Evolutionary conservation across 441 rosid genomes (phyloP).

Genomic region (Syzygium syzygioides): DNA sequence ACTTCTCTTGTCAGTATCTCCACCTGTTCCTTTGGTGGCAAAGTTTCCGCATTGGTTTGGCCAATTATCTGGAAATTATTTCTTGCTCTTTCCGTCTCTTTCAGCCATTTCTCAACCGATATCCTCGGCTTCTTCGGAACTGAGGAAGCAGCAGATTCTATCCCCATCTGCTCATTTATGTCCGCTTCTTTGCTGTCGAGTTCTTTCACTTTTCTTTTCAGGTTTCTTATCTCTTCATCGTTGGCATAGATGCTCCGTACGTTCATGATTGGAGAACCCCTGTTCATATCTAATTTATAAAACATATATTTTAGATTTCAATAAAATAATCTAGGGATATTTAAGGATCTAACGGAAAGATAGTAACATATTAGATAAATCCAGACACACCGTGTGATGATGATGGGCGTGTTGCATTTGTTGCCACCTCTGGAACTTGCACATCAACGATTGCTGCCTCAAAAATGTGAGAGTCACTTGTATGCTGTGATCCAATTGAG

Average conservation of each 20-base stretch:
- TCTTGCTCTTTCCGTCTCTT: not conserved
- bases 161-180: not conserved
- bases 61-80: not conserved
- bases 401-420: not conserved
- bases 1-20: not conserved
- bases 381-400: no score
- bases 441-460: not conserved
- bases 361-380: no score
- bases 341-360: not conserved
- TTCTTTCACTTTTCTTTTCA: not conserved
- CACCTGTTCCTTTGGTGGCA: not conserved
- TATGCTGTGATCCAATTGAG: not conserved
- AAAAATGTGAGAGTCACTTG: not conserved
- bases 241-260: not conserved
- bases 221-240: not conserved
- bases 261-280: not conserved
- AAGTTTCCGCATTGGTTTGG: not conserved
- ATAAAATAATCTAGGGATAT: not conserved
- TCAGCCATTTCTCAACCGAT: not conserved
- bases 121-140: not conserved
- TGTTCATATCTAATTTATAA: not conserved
- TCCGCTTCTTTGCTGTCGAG: not conserved
- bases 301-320: not conserved
- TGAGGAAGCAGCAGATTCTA: not conserved
- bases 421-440: not conserved